Percentiles rank a stretch among this genome's conserved stretches.
These are phyloP conservation scores for Gaertneriomyces semiglobifer DNA, from an alignment of 192 early-diverging fungal species.

Conservation along the genomic window DNA sequence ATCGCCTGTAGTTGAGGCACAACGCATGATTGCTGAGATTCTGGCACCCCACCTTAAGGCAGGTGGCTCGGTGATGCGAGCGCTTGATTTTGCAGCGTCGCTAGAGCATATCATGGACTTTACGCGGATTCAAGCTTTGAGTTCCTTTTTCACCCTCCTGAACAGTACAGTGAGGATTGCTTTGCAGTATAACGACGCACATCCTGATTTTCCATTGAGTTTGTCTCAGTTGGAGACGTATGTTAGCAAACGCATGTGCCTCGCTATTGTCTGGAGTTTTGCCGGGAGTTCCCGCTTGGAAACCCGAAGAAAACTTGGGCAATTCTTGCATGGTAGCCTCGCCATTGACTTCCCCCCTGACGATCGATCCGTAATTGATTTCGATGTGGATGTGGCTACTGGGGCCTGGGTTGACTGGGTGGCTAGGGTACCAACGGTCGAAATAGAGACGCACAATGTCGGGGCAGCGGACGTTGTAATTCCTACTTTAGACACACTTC, in stretches of 20 bases:
- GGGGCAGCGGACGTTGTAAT: constrained; percentile 90
- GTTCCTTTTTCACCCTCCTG: constrained; percentile 85
- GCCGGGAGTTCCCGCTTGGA: constrained; percentile 82
- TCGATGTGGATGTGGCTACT: constrained; percentile 73
- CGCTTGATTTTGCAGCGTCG: constrained; percentile 62
- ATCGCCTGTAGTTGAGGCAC: constrained; percentile 62
- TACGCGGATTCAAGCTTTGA: constrained; percentile 75
- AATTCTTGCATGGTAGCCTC: constrained; percentile 72
- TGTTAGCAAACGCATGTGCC: constrained; percentile 75
- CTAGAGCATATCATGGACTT: constrained; percentile 99
- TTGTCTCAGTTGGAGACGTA: constrained; percentile 73
- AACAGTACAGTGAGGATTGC: constrained; percentile 82
- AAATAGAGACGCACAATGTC: constrained; percentile 91
- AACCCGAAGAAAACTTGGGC: constrained; percentile 67
- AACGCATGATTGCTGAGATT: constrained; percentile 71
- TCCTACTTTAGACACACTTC: constrained; percentile 95
- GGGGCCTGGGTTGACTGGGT: constrained; percentile 93
- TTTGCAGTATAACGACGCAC: constrained; percentile 85
- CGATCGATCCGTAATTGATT: constrained; percentile 73
- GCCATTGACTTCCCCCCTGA: constrained; percentile 71
- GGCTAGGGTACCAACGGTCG: constrained; percentile 81
- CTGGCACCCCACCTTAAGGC: constrained; percentile 67
- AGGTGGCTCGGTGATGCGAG: constrained; percentile 72
- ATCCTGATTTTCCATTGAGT: constrained; percentile 91
- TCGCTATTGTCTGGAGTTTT: constrained; percentile 92